Percentiles rank a stretch among this genome's conserved stretches.
These are phyloP conservation scores for Cenchrus americanus DNA, from an alignment of 176 grass and related monocot species.

Conservation along the genomic window DNA sequence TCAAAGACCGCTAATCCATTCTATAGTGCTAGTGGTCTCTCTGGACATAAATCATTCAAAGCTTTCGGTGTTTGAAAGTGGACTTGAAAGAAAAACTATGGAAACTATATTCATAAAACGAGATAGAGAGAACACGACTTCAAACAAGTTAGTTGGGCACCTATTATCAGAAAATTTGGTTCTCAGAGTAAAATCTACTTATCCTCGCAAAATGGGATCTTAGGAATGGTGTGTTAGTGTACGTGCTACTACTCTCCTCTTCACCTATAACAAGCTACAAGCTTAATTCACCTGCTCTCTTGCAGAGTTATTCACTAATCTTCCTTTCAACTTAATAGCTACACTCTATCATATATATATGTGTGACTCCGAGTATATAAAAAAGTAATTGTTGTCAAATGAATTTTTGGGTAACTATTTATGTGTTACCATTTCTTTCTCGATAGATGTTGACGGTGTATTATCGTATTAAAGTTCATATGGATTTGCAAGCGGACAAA, in stretches of 20 bases:
- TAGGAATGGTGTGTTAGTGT: not conserved
- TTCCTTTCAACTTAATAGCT: too few species aligned
- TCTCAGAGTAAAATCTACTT: not conserved
- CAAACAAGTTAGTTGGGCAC: not conserved
- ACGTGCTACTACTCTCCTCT: too few species aligned
- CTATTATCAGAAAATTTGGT: not conserved
- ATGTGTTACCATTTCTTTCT: too few species aligned
- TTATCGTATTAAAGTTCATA: too few species aligned
- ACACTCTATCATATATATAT: too few species aligned
- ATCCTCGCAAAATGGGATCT: not conserved
- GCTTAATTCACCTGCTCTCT: too few species aligned
- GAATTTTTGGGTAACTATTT: not conserved
- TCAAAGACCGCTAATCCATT: not conserved
- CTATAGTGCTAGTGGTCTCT: not conserved
- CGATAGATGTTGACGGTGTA: too few species aligned
- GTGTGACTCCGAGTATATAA: not conserved
- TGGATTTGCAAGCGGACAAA: too few species aligned
- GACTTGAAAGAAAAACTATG: not conserved
- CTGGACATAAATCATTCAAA: not conserved
- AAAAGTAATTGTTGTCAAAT: too few species aligned
- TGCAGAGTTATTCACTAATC: too few species aligned
- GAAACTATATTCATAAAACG: not conserved
- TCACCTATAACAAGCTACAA: too few species aligned
- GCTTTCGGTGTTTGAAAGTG: not conserved
- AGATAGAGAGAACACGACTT: not conserved